These are phyloP conservation scores for Coprinopsis sp. DNA, from an alignment of 768 basidiomycete species.

Conservation along the genomic window DNA sequence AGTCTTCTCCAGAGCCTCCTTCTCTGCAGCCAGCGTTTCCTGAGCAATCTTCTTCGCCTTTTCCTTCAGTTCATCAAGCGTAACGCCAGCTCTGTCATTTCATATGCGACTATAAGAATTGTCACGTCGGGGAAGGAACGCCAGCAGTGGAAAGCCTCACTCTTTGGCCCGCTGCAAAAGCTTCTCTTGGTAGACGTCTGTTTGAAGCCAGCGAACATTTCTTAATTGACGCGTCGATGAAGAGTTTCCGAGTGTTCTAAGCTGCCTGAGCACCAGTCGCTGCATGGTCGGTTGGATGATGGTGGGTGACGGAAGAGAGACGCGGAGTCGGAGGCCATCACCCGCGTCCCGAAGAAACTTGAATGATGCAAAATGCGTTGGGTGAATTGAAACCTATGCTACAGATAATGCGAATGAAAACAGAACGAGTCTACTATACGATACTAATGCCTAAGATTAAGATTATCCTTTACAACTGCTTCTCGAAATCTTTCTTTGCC, in stretches of 20 bases:
- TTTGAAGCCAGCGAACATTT: slow-evolving; percentile 3
- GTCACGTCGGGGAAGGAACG: slow-evolving; percentile 10
- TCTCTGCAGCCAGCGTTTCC: slow-evolving; percentile 16
- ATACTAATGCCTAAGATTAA: not conserved
- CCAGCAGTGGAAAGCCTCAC: slow-evolving; percentile 21
- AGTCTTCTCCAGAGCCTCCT: slow-evolving; percentile 21
- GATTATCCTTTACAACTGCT: slow-evolving; percentile 18
- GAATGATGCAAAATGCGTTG: no score
- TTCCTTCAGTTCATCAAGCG: slow-evolving; percentile 22
- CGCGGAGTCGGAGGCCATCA: no score
- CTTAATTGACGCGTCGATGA: not conserved
- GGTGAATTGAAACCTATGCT: not conserved
- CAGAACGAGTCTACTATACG: not conserved
- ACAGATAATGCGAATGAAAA: not conserved
- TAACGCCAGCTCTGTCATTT: slow-evolving; percentile 39
- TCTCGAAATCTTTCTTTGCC: slow-evolving; percentile 33
- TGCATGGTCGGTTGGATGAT: not conserved
- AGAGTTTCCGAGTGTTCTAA: not conserved
- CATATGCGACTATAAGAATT: slow-evolving; percentile 13
- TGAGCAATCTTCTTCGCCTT: slow-evolving; percentile 18
- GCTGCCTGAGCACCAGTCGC: not conserved
- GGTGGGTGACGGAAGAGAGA: not conserved
- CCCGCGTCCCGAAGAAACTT: no score
- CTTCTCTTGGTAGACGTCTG: slow-evolving; percentile 56
- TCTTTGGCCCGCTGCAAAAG: slow-evolving; percentile 49